Evolutionary conservation across 2,329 filamentous ascomycete genomes (phyloP), one percentile per base, ranked within the genome.

Genomic region (Diaporthe amygdali): DNA sequence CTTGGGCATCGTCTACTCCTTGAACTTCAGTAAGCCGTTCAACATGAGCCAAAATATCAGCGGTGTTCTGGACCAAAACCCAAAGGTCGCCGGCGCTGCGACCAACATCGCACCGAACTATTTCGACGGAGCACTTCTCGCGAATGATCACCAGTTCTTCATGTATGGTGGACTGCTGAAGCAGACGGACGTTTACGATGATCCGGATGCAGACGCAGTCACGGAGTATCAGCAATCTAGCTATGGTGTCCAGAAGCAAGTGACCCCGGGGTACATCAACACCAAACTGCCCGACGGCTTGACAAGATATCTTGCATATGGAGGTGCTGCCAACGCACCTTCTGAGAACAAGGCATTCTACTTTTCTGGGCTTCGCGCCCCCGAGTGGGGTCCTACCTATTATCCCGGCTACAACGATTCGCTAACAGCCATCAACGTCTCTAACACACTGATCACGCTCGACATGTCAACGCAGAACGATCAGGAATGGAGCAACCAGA

Each of bases 261-360:
- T 87, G 78, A 73, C 73, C 1, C 76, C 82, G 0, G 84, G 85
- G 0, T 90, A 89, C 72, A 44, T 81, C 3, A 74, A 80, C 10
- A 77, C 76, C 0, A 75, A 77, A 1, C 82, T 92, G 1, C 78
- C 84, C 2, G 73, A 80, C 4, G 79, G 76, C 8, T 77, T 92
- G 6, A 93, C 88, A 25, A 84, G 88, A 61, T 93, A 92, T 75
- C 75, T 94, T 27, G 88, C 91, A 0, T 90, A 88, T 74, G 92
- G 92, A 22, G 92, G 87, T 2, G 87, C 86, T 0, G 90, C 86
- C 14, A 93, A 84, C 52, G 90, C 88, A 0, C 91, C 92, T 0
- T 93, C 91, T 0, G 92, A 94, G 78, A 91, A 93, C 73, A 86
- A 90, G 74, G 91, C 90, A 0, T 94, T 90, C 83, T 94, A 94